These are phyloP conservation scores for Sugiyamaella pinicola DNA, from an alignment of 1,139 yeast species.

Conservation along the genomic window DNA sequence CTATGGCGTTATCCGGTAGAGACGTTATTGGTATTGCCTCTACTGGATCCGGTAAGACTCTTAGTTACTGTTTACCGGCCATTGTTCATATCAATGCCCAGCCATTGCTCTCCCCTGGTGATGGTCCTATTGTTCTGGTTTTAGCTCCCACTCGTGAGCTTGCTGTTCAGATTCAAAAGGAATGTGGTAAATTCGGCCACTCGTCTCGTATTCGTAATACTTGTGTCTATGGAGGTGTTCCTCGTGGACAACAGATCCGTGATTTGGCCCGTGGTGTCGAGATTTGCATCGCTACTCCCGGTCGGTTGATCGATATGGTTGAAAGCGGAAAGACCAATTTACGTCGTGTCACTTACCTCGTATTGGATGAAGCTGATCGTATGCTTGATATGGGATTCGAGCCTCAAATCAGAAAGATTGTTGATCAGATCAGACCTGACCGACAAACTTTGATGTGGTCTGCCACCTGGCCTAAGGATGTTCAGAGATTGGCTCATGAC, in stretches of 20 bases:
- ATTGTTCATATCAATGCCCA: slow-evolving; percentile 98
- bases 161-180: slow-evolving; percentile 96
- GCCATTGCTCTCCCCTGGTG: slow-evolving; percentile 88
- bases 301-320: slow-evolving; percentile 96
- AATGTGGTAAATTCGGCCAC: slow-evolving; percentile 91
- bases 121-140: slow-evolving; percentile 95
- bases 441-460: slow-evolving; percentile 99
- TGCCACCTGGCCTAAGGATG: slow-evolving; percentile 99
- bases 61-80: slow-evolving; percentile 93
- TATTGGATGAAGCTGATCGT: slow-evolving; percentile 94
- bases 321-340: slow-evolving; percentile 94
- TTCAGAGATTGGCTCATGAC: slow-evolving; percentile 87
- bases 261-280: slow-evolving; percentile 94
- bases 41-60: slow-evolving; percentile 98
- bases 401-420: slow-evolving; percentile 93
- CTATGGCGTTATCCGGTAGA: slow-evolving; percentile 98
- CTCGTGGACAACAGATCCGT: slow-evolving; percentile 95
- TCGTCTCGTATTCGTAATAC: slow-evolving; percentile 94
- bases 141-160: slow-evolving; percentile 98
- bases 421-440: slow-evolving; percentile 94
- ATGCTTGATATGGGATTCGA: slow-evolving; percentile 92
- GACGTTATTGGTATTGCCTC: slow-evolving; percentile 99
- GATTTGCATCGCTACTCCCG: slow-evolving; percentile 94
- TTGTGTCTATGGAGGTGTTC: slow-evolving; percentile 99
- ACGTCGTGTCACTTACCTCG: slow-evolving; percentile 94